Conservation (phyloP, 495 filamentous ascomycete species). For the Talaromyces adpressus region DNA sequence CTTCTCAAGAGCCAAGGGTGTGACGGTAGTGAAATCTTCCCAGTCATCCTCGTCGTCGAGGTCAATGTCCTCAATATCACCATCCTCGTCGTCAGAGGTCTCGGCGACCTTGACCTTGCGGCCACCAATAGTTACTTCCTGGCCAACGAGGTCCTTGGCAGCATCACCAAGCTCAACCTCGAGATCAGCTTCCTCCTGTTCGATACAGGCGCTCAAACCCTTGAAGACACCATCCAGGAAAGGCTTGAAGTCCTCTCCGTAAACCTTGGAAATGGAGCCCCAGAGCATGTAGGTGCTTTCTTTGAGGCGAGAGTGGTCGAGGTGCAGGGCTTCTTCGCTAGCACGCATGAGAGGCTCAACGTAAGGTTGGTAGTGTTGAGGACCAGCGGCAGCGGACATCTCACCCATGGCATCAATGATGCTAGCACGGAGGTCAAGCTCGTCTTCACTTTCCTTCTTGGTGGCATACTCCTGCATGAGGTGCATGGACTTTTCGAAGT, state of each 20-base stretch:
- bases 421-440: slow-evolving; percentile 81
- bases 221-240: slow-evolving; percentile 83
- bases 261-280: slow-evolving; percentile 90
- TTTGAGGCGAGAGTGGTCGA: slow-evolving; percentile 81
- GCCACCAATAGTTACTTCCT: slow-evolving; percentile 68
- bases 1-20: slow-evolving; percentile 87
- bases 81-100: slow-evolving; percentile 47
- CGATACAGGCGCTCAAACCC: slow-evolving; percentile 74
- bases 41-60: slow-evolving; percentile 73
- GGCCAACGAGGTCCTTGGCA: slow-evolving; percentile 67
- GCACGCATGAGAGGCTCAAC: slow-evolving; percentile 83
- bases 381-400: slow-evolving; percentile 82
- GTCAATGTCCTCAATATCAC: slow-evolving; percentile 55
- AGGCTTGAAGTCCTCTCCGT: slow-evolving; percentile 79
- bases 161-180: slow-evolving; percentile 73
- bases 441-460: slow-evolving; percentile 82
- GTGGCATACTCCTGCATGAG: slow-evolving; percentile 73
- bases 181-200: slow-evolving; percentile 83
- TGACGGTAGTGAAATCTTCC: slow-evolving; percentile 76
- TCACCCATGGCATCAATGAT: slow-evolving; percentile 89
- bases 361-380: slow-evolving; percentile 80
- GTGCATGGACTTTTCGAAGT: slow-evolving; percentile 83
- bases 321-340: slow-evolving; percentile 83
- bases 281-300: slow-evolving; percentile 97
- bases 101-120: slow-evolving; percentile 77